Evolutionary conservation across 441 rosid genomes (phyloP).

Genomic region (Raphanus hybrid): DNA sequence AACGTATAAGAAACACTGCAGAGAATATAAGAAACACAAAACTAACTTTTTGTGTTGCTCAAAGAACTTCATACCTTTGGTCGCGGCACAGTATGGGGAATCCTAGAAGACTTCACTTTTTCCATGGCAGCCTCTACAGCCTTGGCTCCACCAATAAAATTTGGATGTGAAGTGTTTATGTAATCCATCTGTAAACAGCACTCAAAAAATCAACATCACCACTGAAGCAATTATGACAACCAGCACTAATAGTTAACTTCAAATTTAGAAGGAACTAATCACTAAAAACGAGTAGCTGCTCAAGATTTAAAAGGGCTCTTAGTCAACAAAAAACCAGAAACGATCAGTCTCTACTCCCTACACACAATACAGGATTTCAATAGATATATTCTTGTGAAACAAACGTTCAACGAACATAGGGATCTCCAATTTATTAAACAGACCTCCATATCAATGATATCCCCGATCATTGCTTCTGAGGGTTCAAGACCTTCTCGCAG

Average conservation of each 20-base stretch:
- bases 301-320: conserved; percentile 4
- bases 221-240: conserved; percentile 15
- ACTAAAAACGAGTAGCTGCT: conserved; percentile 8
- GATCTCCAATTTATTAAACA: background rate
- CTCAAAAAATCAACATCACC: conserved; percentile 14
- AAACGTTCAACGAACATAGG: background rate
- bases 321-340: conserved; percentile 4
- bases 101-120: background rate
- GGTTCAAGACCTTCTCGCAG: conserved; percentile 49
- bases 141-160: conserved; percentile 53
- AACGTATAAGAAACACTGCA: background rate
- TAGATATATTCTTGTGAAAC: background rate
- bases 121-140: background rate
- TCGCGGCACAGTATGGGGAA: conserved; percentile 36
- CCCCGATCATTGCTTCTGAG: conserved; percentile 53
- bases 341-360: background rate
- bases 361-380: conserved; percentile 15
- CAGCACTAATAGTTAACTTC: background rate
- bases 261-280: background rate
- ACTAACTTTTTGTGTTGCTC: background rate
- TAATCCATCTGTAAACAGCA: conserved; percentile 50
- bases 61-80: conserved; percentile 22
- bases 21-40: conserved; percentile 15
- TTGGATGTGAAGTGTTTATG: conserved; percentile 60
- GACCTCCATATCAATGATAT: conserved; percentile 68